Evolutionary conservation across 106 monocot species (phyloP), one percentile per base, ranked within the genome.

Genomic region (Triglochin maritima): DNA sequence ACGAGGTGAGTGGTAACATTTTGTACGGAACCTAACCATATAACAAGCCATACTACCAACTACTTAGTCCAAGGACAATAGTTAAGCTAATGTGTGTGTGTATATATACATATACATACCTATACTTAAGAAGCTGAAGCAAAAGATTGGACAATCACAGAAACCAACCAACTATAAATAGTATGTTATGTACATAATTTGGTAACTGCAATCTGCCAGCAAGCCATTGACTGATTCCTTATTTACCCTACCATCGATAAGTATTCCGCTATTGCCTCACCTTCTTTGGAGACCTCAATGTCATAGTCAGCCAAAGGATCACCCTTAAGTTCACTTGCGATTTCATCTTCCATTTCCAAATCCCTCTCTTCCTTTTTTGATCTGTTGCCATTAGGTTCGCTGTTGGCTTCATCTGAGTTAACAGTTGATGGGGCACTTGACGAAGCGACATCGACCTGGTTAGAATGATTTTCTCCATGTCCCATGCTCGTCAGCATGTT

Each of bases 261-360:
- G 67, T 98, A 99, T 67, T 99, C 88, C 9, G 72, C 57, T 46
- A 99, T 79, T 10, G 92, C 98, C 51, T 92, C 88, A 4, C 88
- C 92, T 84, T 98, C 98, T 16, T 75, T 79, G 0, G 67, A 65
- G 46, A 86, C 79, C 7, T 92, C 92, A 46, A 92, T 74, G 63
- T 92, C 92, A 66, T 99, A 99, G 72, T 98, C 92, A 62, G 77
- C 80, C 2, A 92, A 65, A 7, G 86, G 54, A 81, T 98, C 92
- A 16, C 88, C 88, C 47, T 54, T 85, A 4, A 98, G 61, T 65
- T 81, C 80, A 47, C 70, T 69, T 4, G 85, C 80, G 66, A 99
- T 74, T 60, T 86, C 98, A 49, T 77, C 67, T 68, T 92, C 98
- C 92, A 99, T 92, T 56, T 69, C 86, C 13, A 55, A 71, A 64